Conservation (phyloP, 2,329 filamentous ascomycete genomes). For the Phyllosticta paracitricarpa region DNA sequence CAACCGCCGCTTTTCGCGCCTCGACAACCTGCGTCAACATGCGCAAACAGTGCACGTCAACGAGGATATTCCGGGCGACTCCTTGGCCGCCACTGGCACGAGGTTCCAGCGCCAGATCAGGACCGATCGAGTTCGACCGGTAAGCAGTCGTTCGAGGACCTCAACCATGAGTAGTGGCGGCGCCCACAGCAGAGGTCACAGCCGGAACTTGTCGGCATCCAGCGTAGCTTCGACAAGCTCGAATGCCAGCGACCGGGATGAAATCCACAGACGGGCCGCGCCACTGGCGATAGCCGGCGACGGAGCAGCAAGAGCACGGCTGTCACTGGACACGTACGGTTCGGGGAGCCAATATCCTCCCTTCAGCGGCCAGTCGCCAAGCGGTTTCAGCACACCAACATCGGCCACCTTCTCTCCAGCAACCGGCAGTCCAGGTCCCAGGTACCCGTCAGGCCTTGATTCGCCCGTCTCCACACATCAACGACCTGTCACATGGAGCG, state of each 20-base stretch:
- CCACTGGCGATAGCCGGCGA: conserved; percentile 76
- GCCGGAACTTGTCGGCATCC: conserved; percentile 74
- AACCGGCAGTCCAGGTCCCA: conserved; percentile 56
- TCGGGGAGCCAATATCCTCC: conserved; percentile 54
- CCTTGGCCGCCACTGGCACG: conserved; percentile 82
- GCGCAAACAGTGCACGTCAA: conserved; percentile 97
- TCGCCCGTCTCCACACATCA: conserved; percentile 65
- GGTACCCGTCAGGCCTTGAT: conserved; percentile 56
- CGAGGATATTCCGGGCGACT: conserved; percentile 90
- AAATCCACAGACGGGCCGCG: conserved; percentile 62
- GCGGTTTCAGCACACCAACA: conserved; percentile 71
- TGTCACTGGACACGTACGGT: conserved; percentile 54
- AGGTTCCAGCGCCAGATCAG: conserved; percentile 87
- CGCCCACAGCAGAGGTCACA: conserved; percentile 66
- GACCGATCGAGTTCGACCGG: conserved; percentile 70
- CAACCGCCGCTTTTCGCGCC: conserved; percentile 78
- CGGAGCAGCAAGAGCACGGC: conserved; percentile 47
- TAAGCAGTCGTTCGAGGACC: conserved; percentile 62
- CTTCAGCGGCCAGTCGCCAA: conserved; percentile 58
- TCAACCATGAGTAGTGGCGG: conserved; percentile 62
- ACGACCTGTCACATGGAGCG: conserved; percentile 59
- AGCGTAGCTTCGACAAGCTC: conserved; percentile 72
- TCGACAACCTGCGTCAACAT: conserved; percentile 93
- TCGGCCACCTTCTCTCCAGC: conserved; percentile 73
- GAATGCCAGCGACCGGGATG: conserved; percentile 50